Conservation (phyloP, 495 filamentous ascomycete species). For the Aspergillus cavernicola region DNA sequence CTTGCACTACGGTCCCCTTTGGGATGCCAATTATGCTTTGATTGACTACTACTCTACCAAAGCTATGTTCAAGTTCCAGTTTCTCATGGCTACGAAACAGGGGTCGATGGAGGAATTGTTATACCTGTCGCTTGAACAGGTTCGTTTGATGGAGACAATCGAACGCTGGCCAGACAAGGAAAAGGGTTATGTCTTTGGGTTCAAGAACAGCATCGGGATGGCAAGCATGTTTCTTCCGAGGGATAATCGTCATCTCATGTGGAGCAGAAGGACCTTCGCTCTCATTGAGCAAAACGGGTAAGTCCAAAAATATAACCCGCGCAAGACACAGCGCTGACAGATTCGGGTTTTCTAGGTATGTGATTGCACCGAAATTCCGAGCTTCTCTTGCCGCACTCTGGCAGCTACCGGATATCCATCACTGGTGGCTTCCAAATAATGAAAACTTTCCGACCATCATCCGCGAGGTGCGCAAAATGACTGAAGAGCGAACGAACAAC, state of each 20-base stretch:
- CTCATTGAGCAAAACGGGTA: conserved; percentile 79
- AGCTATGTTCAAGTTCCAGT: conserved; percentile 76
- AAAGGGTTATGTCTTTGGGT: conserved; percentile 62
- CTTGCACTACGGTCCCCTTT: conserved; percentile 65
- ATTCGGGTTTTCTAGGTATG: conserved; percentile 56
- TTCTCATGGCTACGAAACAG: conserved; percentile 48
- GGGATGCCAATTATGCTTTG: conserved; percentile 66
- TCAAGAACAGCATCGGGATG: conserved; percentile 75
- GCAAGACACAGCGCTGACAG: neutral
- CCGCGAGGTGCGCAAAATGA: conserved; percentile 70
- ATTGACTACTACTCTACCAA: conserved; percentile 75
- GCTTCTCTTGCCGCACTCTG: conserved; percentile 68
- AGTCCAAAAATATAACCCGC: conserved; percentile 29
- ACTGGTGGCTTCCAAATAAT: conserved; percentile 87
- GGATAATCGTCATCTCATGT: conserved; percentile 70
- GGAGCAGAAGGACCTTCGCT: conserved; percentile 77
- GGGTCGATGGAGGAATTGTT: conserved; percentile 50
- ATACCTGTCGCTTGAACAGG: conserved; percentile 62
- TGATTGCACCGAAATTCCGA: conserved; percentile 73
- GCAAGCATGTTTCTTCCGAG: conserved; percentile 73
- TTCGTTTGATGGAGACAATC: conserved; percentile 73
- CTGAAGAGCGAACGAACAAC: conserved; percentile 63
- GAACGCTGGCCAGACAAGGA: conserved; percentile 68
- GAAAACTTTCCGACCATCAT: conserved; percentile 68
- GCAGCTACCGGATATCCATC: conserved; percentile 59